Percentiles rank a stretch among this genome's conserved stretches.
phyloP scores from a whole-genome alignment of 352 stramenopile species.

The Saprolegnia parasitica region DNA sequence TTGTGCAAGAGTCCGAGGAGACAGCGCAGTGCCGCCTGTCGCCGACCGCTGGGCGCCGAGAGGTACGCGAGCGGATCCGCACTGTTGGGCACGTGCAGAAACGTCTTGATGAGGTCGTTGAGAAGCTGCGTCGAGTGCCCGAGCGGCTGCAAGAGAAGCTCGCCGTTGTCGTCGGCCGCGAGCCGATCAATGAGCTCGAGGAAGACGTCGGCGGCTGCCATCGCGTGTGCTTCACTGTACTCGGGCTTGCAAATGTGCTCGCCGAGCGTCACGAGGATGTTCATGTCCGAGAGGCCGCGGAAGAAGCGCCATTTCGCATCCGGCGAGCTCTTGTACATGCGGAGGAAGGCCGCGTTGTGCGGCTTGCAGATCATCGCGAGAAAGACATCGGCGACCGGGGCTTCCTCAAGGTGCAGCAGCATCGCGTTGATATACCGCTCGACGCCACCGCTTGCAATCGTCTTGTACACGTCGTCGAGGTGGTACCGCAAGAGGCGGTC shows the following conservation, averaged over 20 bases:
- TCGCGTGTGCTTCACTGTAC: slow-evolving; percentile 62
- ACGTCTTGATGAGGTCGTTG: slow-evolving; percentile 66
- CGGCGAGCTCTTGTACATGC: slow-evolving; percentile 60
- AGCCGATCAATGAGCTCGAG: slow-evolving; percentile 83
- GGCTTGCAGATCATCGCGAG: slow-evolving; percentile 83
- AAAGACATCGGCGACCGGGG: slow-evolving; percentile 80
- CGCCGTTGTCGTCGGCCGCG: slow-evolving; percentile 84
- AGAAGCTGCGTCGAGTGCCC: slow-evolving; percentile 81
- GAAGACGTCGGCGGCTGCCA: slow-evolving; percentile 84
- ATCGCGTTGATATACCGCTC: slow-evolving; percentile 83
- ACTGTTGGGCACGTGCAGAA: slow-evolving; percentile 39
- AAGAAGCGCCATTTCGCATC: slow-evolving; percentile 88
- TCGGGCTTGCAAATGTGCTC: slow-evolving; percentile 65
- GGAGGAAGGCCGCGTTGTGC: slow-evolving; percentile 64
- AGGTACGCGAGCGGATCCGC: neutral
- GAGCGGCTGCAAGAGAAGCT: slow-evolving; percentile 79
- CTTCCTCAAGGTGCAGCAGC: slow-evolving; percentile 73
- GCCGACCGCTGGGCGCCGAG: slow-evolving; percentile 47
- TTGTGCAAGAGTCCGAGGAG: slow-evolving; percentile 74
- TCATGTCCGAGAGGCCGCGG: slow-evolving; percentile 79
- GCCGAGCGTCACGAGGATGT: slow-evolving; percentile 78
- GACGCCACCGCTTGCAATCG: slow-evolving; percentile 41
- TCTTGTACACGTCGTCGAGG: slow-evolving; percentile 84
- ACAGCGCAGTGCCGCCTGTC: slow-evolving; percentile 80
- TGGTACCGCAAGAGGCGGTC: slow-evolving; percentile 82